These are phyloP conservation scores for Aethionema arabicum DNA, from an alignment of 345 rosid genomes.

Conservation along the genomic window DNA sequence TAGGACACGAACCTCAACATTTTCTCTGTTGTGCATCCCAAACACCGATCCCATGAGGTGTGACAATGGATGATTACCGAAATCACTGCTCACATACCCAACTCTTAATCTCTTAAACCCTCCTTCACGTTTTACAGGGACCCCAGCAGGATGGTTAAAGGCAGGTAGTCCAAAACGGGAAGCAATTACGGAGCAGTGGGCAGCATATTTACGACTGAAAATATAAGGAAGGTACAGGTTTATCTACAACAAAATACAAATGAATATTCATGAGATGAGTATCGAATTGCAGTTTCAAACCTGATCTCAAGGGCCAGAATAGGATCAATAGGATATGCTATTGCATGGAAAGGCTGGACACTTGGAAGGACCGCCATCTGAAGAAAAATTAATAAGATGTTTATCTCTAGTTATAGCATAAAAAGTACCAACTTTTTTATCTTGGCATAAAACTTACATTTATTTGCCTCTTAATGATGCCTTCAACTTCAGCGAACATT, in stretches of 20 bases:
- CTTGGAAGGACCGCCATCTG: conserved; percentile 95
- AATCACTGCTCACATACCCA: conserved; percentile 98
- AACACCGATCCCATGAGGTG: conserved; percentile 99
- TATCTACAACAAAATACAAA: conserved; percentile 7
- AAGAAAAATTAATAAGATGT: conserved; percentile 21
- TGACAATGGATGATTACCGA: conserved; percentile 95
- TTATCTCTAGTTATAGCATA: conserved; percentile 12
- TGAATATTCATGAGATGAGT: neutral
- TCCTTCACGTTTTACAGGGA: conserved; percentile 61
- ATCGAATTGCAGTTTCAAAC: conserved; percentile 36
- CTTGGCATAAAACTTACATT: conserved; percentile 44
- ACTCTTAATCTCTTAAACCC: conserved; percentile 73
- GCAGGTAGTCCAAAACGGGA: conserved; percentile 80
- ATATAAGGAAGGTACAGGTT: conserved; percentile 19
- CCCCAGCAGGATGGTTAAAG: conserved; percentile 63
- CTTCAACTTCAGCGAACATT: conserved; percentile 85
- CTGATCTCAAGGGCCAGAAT: conserved; percentile 97
- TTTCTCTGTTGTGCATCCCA: conserved; percentile 92
- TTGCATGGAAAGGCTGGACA: conserved; percentile 98
- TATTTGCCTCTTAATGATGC: conserved; percentile 80
- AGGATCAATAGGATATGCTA: conserved; percentile 95
- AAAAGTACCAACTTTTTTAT: neutral
- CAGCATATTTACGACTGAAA: conserved; percentile 91
- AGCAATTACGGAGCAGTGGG: conserved; percentile 86
- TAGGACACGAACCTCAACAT: conserved; percentile 65